Conservation (phyloP, 768 basidiomycete genomes). For the Gloeophyllum trabeum region DNA sequence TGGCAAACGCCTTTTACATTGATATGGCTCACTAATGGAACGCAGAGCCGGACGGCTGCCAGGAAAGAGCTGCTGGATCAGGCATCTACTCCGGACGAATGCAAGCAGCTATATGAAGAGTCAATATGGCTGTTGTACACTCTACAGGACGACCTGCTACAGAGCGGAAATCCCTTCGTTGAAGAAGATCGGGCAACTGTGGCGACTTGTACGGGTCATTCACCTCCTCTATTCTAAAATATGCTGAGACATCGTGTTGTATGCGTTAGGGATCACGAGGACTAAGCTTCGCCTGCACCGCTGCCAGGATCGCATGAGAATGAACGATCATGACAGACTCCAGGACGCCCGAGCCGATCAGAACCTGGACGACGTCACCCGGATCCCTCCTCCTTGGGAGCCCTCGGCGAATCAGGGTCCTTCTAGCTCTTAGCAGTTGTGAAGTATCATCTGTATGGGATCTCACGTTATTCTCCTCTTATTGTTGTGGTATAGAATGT, state of each 20-base stretch:
- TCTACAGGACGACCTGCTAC: constrained; percentile 78
- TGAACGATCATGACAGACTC: constrained; percentile 63
- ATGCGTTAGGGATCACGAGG: constrained; percentile 63
- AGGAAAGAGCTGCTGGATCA: constrained; percentile 82
- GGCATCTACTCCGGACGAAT: constrained; percentile 64
- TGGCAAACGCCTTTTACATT: not conserved
- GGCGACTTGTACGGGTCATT: constrained; percentile 53
- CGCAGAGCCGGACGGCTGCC: constrained; percentile 85
- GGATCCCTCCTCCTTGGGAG: constrained; percentile 46
- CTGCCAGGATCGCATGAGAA: constrained; percentile 65
- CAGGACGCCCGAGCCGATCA: constrained; percentile 70
- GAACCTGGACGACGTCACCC: constrained; percentile 65
- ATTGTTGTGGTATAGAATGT: no score
- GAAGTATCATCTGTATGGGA: no score
- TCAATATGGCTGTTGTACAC: constrained; percentile 91
- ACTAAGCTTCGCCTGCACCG: constrained; percentile 77
- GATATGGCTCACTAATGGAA: not conserved
- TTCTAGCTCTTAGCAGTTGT: no score
- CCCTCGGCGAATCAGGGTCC: not conserved
- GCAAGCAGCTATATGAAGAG: constrained; percentile 91
- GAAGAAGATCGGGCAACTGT: constrained; percentile 77
- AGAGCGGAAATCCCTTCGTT: constrained; percentile 74
- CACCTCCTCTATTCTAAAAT: not conserved
- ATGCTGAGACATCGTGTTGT: not conserved
- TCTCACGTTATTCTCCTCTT: no score